Evolutionary conservation across 2,329 filamentous ascomycete genomes (phyloP), one percentile per base, ranked within the genome.

Genomic region (Sclerotinia nivalis): DNA sequence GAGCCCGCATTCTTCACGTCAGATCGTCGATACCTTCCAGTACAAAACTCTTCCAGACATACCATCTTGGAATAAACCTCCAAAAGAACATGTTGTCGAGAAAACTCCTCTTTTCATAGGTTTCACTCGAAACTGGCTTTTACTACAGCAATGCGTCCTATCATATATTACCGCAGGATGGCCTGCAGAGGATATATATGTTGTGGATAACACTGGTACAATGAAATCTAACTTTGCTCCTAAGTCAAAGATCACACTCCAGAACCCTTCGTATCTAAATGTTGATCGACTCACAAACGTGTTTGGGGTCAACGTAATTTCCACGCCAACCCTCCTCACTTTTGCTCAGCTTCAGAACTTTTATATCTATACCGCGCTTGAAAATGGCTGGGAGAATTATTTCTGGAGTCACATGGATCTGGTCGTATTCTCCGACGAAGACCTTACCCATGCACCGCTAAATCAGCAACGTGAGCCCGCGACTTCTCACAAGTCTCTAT

Each of bases 331-430:
- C 2, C 80, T 87, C 8, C 79, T 87, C 64, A 84, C 77, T 58
- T 88, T 87, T 74, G 81, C 86, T 1, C 85, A 88, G 75, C 79
- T 87, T 54, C 85, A 87, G 68, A 88, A 87, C 73, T 86, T 83
- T 75, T 85, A 82, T 74, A 78, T 86, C 22, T 80, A 80, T 59
- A 79, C 83, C 1, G 82, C 84, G 0, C 80, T 84, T 64, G 75
- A 80, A 55, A 74, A 81, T 22, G 73, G 79, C 2, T 86, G 83
- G 81, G 79, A 79, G 0, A 81, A 82, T 73, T 88, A 85, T 77
- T 88, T 85, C 75, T 87, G 84, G 84, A 82, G 80, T 28, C 86
- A 87, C 76, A 85, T 86, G 82, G 86, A 88, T 72, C 82, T 86
- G 12, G 79, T 84, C 0, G 82, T 81, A 1, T 74, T 84, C 1